Conservation (phyloP, 1,284 basidiomycete species). For the Gymnopus androsaceus region DNA sequence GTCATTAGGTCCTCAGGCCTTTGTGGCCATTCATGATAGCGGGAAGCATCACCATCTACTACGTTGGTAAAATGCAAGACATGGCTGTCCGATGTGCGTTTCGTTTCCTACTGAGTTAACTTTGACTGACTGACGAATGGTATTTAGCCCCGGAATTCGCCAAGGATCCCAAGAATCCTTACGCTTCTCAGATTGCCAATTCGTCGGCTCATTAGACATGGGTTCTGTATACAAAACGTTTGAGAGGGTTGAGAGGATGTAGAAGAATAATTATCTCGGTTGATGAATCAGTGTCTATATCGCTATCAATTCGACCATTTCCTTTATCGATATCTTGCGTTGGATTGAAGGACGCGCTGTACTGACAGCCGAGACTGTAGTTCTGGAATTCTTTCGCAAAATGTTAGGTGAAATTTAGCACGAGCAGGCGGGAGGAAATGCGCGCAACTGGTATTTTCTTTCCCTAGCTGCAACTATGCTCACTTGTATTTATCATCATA, state of each 20-base stretch:
- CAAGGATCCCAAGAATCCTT: constrained; percentile 78
- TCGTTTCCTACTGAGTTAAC: constrained; percentile 5
- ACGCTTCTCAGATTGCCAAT: constrained; percentile 72
- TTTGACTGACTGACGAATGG: constrained; percentile 1
- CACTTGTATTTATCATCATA: too few relatives aligned
- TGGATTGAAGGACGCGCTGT: too few relatives aligned
- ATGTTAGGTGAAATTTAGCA: too few relatives aligned
- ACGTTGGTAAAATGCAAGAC: constrained; percentile 65
- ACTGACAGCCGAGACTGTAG: too few relatives aligned
- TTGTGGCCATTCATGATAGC: constrained; percentile 78
- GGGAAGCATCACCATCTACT: constrained; percentile 62
- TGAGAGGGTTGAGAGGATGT: neutral
- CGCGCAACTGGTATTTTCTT: too few relatives aligned
- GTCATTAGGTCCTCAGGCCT: constrained; percentile 61
- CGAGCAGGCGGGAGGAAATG: too few relatives aligned
- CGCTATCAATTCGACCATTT: neutral
- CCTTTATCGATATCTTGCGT: neutral
- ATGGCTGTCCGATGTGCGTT: constrained; percentile 67
- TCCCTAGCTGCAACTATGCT: too few relatives aligned
- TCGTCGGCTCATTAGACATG: constrained; percentile 29
- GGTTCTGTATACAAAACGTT: neutral
- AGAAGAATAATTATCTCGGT: neutral
- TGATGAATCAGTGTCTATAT: neutral
- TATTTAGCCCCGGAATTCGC: constrained; percentile 62
- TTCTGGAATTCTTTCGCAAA: too few relatives aligned